A percentile compares a stretch with the other conserved stretches of the same genome.
phyloP scores from a whole-genome alignment of 352 stramenopile species.

The Pythium rhizo-oryzae region DNA sequence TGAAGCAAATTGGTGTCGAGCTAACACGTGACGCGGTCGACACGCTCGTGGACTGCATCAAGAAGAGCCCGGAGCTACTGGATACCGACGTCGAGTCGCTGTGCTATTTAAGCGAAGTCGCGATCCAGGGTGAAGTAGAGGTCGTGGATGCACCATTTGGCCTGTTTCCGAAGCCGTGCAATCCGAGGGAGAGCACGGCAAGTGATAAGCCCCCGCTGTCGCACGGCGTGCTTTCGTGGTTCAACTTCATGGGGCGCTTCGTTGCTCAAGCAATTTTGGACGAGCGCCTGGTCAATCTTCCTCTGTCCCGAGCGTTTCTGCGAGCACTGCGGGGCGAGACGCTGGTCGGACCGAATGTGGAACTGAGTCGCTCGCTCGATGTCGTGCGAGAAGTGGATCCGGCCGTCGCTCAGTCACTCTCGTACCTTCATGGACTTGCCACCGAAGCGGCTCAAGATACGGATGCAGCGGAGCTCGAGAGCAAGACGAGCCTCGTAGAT shows the following conservation, averaged over 20 bases:
- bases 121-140: constrained; percentile 20
- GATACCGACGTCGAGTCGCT: constrained; percentile 69
- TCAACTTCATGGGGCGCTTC: constrained; percentile 74
- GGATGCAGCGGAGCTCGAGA: constrained; percentile 10
- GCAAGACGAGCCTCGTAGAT: constrained; percentile 47
- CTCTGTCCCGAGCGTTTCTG: constrained; percentile 76
- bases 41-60: constrained; percentile 42
- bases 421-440: constrained; percentile 41
- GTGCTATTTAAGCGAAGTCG: constrained; percentile 55
- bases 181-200: constrained; percentile 7
- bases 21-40: constrained; percentile 55
- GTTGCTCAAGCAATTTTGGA: constrained; percentile 81
- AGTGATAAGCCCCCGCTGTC: constrained; percentile 21
- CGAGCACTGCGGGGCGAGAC: constrained; percentile 56
- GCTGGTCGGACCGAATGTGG: constrained; percentile 46
- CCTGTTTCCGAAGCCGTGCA: constrained; percentile 53
- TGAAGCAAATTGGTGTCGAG: constrained; percentile 49
- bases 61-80: constrained; percentile 59
- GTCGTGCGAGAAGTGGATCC: constrained; percentile 75
- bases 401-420: constrained; percentile 63
- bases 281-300: constrained; percentile 80
- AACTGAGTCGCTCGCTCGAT: constrained; percentile 50
- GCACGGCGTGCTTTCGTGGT: constrained; percentile 46
- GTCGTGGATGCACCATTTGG: constrained; percentile 57
- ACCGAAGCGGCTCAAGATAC: constrained; percentile 26